These are phyloP conservation scores for Neurospora tetrasperma DNA, from an alignment of 495 filamentous ascomycete species.

Conservation along the genomic window DNA sequence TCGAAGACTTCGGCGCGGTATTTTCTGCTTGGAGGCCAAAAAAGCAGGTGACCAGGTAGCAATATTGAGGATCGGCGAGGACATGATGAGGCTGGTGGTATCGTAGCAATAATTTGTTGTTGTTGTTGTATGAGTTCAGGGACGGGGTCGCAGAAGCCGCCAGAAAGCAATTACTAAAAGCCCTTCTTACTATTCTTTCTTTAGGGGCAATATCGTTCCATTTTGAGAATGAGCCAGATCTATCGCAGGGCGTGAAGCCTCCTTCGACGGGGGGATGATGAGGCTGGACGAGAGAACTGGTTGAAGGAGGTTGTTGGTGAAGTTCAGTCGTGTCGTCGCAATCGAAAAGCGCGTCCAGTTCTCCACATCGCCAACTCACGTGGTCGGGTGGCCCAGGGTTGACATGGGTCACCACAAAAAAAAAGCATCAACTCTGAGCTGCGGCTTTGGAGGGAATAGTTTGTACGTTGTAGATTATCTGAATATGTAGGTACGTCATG, in stretches of 20 bases:
- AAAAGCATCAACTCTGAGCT: neutral
- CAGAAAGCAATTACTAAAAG: neutral
- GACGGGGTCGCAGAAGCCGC: neutral
- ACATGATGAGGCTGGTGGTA: neutral
- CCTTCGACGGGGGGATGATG: neutral
- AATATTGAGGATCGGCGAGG: neutral
- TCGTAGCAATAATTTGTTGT: neutral
- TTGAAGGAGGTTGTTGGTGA: neutral
- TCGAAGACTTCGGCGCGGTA: slow-evolving; percentile 9
- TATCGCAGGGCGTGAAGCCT: neutral
- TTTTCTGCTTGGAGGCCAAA: neutral
- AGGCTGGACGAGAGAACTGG: neutral
- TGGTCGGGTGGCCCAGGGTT: neutral
- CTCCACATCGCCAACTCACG: neutral
- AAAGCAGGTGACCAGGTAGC: slow-evolving; percentile 5
- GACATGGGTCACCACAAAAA: neutral
- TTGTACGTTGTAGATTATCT: too few relatives aligned
- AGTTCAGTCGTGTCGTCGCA: neutral
- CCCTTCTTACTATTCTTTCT: neutral
- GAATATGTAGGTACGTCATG: too few relatives aligned
- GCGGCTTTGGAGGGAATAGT: neutral
- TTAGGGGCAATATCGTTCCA: neutral
- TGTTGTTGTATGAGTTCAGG: neutral
- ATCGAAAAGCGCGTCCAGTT: neutral
- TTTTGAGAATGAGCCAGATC: neutral